Conservation (phyloP, 179 eudicot species). For the Vitellaria paradoxa region DNA sequence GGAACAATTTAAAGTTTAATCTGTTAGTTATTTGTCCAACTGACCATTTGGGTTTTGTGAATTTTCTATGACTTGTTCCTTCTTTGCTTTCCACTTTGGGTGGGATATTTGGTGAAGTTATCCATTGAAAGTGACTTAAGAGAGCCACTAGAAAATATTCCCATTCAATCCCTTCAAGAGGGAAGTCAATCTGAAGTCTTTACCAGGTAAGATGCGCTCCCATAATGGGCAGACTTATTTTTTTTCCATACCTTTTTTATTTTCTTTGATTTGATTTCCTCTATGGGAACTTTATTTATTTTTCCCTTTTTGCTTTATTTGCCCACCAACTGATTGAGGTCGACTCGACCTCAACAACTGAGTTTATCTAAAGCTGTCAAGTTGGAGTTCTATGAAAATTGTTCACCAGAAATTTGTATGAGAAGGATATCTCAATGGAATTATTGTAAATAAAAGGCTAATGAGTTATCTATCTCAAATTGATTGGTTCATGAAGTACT, state of each 20-base stretch:
- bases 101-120: neutral
- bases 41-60: neutral
- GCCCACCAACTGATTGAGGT: no score
- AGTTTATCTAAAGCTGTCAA: no score
- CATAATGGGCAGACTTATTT: slow-evolving; percentile 4
- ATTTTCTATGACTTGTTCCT: neutral
- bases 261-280: neutral
- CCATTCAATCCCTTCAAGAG: slow-evolving; percentile 10
- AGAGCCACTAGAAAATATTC: slow-evolving; percentile 3
- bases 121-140: slow-evolving; percentile 10
- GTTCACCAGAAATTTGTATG: no score
- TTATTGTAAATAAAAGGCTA: no score
- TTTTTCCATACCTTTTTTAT: neutral
- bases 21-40: neutral
- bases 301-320: no score
- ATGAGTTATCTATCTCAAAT: no score
- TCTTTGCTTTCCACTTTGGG: neutral
- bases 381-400: no score
- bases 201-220: neutral
- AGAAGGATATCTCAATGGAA: no score
- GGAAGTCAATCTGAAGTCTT: neutral
- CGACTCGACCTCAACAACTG: no score
- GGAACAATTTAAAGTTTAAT: neutral
- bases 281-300: neutral
- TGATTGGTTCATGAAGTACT: no score